Evolutionary conservation across 1,284 basidiomycete species (phyloP).

Genomic region (Pholiota adiposa): DNA sequence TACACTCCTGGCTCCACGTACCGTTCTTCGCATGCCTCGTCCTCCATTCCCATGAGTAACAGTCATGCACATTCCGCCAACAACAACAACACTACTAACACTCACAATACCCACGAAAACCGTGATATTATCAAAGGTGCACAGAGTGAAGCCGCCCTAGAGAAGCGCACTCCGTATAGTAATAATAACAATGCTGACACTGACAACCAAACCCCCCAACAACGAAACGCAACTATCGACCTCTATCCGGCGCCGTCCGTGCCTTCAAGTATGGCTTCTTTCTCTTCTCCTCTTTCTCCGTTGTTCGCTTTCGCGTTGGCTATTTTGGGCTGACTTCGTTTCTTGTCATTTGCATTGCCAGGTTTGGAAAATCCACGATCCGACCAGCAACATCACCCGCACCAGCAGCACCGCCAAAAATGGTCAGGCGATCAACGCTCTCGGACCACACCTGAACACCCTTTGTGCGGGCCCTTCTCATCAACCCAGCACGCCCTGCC

Average conservation of each 20-base stretch:
- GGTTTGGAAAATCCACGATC: background rate
- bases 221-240: background rate
- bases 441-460: background rate
- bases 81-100: constrained; percentile 3
- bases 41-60: constrained; percentile 39
- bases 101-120: background rate
- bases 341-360: background rate
- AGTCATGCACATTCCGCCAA: constrained; percentile 1
- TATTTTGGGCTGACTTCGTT: background rate
- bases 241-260: background rate
- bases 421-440: background rate
- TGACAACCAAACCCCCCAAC: too few relatives aligned
- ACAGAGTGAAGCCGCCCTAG: background rate
- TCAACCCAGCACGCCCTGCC: too few relatives aligned
- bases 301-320: background rate
- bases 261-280: constrained; percentile 1
- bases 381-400: background rate
- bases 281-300: background rate
- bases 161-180: background rate
- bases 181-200: background rate
- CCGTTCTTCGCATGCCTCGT: constrained; percentile 6
- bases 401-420: too few relatives aligned
- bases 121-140: background rate
- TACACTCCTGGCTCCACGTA: background rate
- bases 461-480: background rate